These are phyloP conservation scores for Daldinia eschscholtzii DNA, from an alignment of 2,329 filamentous ascomycete genomes.

Conservation along the genomic window DNA sequence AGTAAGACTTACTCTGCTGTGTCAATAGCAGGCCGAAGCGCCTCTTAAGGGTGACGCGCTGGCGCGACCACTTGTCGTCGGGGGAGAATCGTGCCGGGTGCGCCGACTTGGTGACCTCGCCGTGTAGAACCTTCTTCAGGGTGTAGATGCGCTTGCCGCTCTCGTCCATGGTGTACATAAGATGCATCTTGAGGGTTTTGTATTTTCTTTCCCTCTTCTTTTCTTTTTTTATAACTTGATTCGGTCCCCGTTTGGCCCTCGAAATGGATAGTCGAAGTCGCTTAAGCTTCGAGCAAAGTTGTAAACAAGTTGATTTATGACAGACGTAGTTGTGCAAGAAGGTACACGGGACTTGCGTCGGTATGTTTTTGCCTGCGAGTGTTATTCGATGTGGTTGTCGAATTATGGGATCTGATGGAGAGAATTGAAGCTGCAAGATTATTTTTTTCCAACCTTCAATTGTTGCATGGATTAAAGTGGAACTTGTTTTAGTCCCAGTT, in stretches of 20 bases:
- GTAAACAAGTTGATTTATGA: neutral
- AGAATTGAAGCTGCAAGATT: slow-evolving; percentile 25
- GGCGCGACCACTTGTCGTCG: slow-evolving; percentile 98
- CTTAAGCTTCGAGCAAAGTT: neutral
- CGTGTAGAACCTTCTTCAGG: slow-evolving; percentile 87
- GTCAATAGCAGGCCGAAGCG: slow-evolving; percentile 89
- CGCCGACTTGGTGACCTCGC: slow-evolving; percentile 93
- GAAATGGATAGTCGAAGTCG: neutral
- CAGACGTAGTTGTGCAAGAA: neutral
- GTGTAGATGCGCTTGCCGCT: slow-evolving; percentile 93
- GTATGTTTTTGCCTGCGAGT: neutral
- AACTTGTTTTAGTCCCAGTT: neutral
- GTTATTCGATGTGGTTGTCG: neutral
- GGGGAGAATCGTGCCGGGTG: slow-evolving; percentile 97
- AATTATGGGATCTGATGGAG: slow-evolving; percentile 12
- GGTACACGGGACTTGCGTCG: neutral
- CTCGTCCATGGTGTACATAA: slow-evolving; percentile 86
- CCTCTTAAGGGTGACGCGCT: slow-evolving; percentile 95
- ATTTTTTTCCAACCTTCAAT: slow-evolving; percentile 39
- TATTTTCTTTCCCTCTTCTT: slow-evolving; percentile 2
- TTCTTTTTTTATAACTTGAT: neutral
- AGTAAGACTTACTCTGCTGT: slow-evolving; percentile 70
- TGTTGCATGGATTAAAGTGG: slow-evolving; percentile 35
- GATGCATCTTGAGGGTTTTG: slow-evolving; percentile 62
- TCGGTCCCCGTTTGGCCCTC: neutral